Evolutionary conservation across 2,329 filamentous ascomycete species (phyloP).

Genomic region (Emergomyces orientalis): DNA sequence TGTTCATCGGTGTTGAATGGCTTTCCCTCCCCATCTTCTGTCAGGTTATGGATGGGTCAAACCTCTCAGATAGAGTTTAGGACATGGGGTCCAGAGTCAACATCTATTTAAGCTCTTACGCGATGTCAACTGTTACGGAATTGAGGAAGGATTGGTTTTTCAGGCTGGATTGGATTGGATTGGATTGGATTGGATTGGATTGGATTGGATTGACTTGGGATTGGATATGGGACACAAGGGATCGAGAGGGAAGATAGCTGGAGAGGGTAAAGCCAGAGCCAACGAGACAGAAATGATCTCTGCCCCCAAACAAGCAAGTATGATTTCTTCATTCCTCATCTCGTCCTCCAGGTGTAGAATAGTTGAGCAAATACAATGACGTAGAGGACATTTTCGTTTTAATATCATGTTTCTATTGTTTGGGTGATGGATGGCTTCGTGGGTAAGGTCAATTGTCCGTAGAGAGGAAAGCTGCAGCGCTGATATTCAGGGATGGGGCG

Average conservation of each 20-base stretch:
- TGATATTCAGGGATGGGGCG: background rate
- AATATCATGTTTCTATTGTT: background rate
- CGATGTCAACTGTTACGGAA: background rate
- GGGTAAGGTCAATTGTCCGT: background rate
- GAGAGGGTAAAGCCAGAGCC: background rate
- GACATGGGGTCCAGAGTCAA: background rate
- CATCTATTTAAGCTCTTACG: background rate
- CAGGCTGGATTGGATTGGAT: background rate
- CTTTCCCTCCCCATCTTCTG: background rate
- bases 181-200: background rate
- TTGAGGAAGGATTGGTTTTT: background rate
- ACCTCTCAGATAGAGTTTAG: background rate
- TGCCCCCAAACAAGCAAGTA: too few species aligned
- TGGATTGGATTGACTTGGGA: background rate
- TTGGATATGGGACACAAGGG: background rate
- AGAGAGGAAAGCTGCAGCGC: background rate
- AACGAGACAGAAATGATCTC: too few species aligned
- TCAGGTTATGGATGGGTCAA: background rate
- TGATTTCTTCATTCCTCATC: background rate
- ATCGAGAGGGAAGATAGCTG: background rate
- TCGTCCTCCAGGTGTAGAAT: background rate
- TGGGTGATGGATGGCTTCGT: background rate
- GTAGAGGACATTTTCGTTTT: background rate
- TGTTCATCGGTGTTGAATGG: background rate
- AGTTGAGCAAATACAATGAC: background rate